Base-by-base conservation (phyloP, 208 protist species). In the Wallacemonas collosoma region DNA sequence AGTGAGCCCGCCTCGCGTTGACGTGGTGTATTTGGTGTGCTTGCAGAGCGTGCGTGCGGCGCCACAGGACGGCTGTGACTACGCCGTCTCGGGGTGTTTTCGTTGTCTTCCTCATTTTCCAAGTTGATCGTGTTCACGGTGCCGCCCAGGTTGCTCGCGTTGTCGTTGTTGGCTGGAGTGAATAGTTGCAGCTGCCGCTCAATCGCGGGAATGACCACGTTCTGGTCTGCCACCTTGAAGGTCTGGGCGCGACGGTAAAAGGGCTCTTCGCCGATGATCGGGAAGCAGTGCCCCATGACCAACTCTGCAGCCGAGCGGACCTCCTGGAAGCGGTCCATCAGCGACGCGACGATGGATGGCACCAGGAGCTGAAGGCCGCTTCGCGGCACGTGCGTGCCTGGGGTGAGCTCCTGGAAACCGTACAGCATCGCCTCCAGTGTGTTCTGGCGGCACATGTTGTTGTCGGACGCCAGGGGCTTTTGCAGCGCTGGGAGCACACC, bases 271-370 rank as follows among this genome's bases (percentile, higher is more conserved):
- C 92, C 89, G 15, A 91, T 66, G 58, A 92, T 75, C 26, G 83
- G 77, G 26, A 93, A 41, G 40, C 93, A 77, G 68, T 84, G 81
- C 36, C 88, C 84, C 55, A 95, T 80, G 40, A 93, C 86, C 70
- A 80, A 76, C 77, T 97, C 89, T 2, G 92, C 92, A 0, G 87
- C 77, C 15, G 83, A 47, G 47, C 92, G 89, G 39, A 97, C 92
- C 36, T 95, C 89, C 51, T 85, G 76, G 63, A 93, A 84, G 47
- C 92, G 92, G 74, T 93, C 90, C 88, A 97, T 93, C 38, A 91
- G 82, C 3, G 88, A 71, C 26, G 69, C 77, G 6, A 93, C 70
- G 43, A 97, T 81, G 53, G 79, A 48, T 1, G 86, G 86, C 2
- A 91, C 77, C 45, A 97, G 85, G 9, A 76, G 73, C 67, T 78